A percentile compares a stretch with the other conserved stretches of the same genome.
phyloP scores from a whole-genome alignment of 148 eudicot species.

The Silene uniflora region DNA sequence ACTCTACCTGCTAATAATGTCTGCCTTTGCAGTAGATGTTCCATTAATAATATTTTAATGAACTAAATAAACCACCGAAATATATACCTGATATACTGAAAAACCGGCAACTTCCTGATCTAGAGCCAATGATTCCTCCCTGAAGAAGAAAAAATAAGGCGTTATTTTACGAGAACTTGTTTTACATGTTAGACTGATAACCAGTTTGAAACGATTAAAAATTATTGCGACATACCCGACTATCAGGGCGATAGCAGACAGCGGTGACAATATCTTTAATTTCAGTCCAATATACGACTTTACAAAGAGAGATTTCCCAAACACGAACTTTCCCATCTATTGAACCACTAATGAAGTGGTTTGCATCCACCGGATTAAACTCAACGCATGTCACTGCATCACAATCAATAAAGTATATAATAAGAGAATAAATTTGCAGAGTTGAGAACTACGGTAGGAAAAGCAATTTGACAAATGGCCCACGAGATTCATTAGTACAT shows the following conservation, averaged over 20 bases:
- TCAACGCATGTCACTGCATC: slow-evolving; percentile 94
- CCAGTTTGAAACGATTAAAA: background rate
- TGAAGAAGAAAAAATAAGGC: slow-evolving; percentile 28
- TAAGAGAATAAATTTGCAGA: background rate
- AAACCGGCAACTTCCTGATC: slow-evolving; percentile 59
- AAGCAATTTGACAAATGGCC: no score
- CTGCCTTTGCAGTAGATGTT: background rate
- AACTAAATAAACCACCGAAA: background rate
- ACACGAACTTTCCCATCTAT: slow-evolving; percentile 96
- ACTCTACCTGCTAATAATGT: background rate
- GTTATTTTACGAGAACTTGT: background rate
- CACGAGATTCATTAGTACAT: no score
- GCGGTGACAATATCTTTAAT: slow-evolving; percentile 83
- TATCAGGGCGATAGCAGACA: slow-evolving; percentile 80
- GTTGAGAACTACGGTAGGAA: background rate
- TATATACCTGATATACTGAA: slow-evolving; percentile 51
- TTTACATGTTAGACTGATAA: background rate
- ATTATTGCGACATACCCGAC: slow-evolving; percentile 49
- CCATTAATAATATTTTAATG: background rate
- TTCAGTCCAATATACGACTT: slow-evolving; percentile 85
- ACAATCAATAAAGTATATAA: no score
- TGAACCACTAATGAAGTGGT: slow-evolving; percentile 89
- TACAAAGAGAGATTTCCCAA: slow-evolving; percentile 62
- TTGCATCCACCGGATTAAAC: slow-evolving; percentile 75
- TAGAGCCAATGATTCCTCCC: slow-evolving; percentile 79